Base-by-base conservation (phyloP, 768 basidiomycete species). In the Mrakia blollopis region DNA sequence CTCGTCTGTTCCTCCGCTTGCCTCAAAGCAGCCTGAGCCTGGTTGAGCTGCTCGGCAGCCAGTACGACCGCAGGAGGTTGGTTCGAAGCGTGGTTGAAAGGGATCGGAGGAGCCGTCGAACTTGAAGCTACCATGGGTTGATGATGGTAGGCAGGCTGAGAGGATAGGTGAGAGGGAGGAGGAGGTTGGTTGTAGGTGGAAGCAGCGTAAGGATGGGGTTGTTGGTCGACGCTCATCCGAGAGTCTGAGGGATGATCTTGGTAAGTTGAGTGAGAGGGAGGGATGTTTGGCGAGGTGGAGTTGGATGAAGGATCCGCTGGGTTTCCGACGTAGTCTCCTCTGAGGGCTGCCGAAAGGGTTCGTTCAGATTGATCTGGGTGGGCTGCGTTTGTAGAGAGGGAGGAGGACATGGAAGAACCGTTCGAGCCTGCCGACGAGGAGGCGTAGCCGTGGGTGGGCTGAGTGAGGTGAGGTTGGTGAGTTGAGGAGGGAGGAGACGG, bases 1-100 rank as follows among this genome's bases (percentile, higher is more conserved):
- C 76, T 47, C 28, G 76, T 72, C 70, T 77, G 71, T 65, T 77
- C 71, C 76, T 77, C 76, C 18, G 76, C 76, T 21, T 63, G 72
- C 28, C 76, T 57, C 18, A 77, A 63, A 5, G 76, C 76, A 25
- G 76, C 76, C 28, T 77, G 76, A 28, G 76, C 76, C 60, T 39
- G 28, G 11, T 62, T 44, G 37, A 71, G 71, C 63, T 77, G 76
- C 63, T 77, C 76, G 47, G 62, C 63, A 1, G 76, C 76, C 16
- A 77, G 71, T 25, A 60, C 61, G 23, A 71, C 72, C 4, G 76
- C 70, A 6, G 76, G 47, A 14, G 30, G 71, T 1, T 57, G 30
- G 35, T 65, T 25, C 2, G 62, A 5, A 30, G 63, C 35, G 52
- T 39, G 25, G 44, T 65, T 25, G 35, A 30, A 44, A 2, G 76